Base-by-base conservation (phyloP, 176 grass and related monocot species). In the Ensete ventricosum region DNA sequence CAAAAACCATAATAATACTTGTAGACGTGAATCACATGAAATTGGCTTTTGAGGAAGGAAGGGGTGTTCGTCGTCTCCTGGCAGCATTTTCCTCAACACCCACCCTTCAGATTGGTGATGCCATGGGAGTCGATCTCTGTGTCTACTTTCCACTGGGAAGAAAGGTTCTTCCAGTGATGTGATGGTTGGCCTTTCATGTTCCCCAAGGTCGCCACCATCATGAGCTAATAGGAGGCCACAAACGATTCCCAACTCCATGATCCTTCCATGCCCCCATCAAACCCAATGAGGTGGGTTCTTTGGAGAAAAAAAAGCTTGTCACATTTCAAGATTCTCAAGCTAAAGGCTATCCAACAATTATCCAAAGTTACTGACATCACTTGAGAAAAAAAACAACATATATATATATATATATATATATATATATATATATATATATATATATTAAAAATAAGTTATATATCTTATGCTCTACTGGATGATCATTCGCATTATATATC, bases 41-140 rank as follows among this genome's bases (percentile, higher is more conserved):
- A 70, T 50, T 70, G 29, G 67, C 67, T 70, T 50, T 70, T 70
- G 17, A 70, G 14, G 9, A 70, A 50, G 50, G 67, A 70, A 70
- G 67, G 43, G 67, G 67, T 43, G 13, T 12, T 25, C 24, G 24
- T 19, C 50, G 67, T 16, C 67, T 16, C 1, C 29, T n/a, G 2
- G 4, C 12, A 50, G 3, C 34, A 43, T 6, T 43, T 43, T 43
- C 34, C 14, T 4, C 29, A 43, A 48, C 7, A 0, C 21, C 19
- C 67, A 49, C 67, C 14, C 1, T 5, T 12, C 1, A n/a, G 67
- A 69, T 8, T 9, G 14, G 3, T 9, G 13, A 29, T 67, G 11
- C 12, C 24, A 27, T 19, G n/a, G 19, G 57, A 60, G n/a, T 60
- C 57, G n/a, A n/a, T 60, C 19, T 60, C 19, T 6, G 17, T 19